Percentiles rank a stretch among this genome's conserved stretches.
Conservation (phyloP, 208 protist species). For the Leishmania arabica region DNA sequence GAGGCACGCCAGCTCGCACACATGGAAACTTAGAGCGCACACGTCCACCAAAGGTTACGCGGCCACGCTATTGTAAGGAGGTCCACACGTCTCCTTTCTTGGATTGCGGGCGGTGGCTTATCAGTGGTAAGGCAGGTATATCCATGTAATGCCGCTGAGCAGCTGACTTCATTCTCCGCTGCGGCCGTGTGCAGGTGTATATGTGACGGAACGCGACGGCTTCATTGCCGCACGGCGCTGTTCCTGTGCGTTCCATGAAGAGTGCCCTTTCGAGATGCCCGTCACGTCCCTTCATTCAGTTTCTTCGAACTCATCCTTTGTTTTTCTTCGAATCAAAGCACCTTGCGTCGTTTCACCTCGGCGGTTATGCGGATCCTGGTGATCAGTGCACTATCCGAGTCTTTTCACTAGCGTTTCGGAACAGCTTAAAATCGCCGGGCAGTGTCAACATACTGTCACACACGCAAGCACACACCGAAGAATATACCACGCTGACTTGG, state of each 20-base stretch:
- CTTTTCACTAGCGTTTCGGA: not conserved
- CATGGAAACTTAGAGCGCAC: not conserved
- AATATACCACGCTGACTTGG: not conserved
- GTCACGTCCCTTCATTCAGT: not conserved
- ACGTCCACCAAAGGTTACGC: too few species aligned
- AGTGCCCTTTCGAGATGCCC: not conserved
- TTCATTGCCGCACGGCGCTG: not conserved
- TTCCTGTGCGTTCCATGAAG: not conserved
- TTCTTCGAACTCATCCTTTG: not conserved
- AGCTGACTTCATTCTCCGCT: not conserved
- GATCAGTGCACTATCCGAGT: not conserved
- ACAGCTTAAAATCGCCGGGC: not conserved
- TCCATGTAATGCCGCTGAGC: not conserved
- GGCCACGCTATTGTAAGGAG: too few species aligned
- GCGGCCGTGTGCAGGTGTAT: not conserved
- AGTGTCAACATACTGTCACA: not conserved
- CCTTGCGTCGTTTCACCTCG: not conserved
- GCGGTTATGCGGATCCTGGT: not conserved
- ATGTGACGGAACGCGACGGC: not conserved
- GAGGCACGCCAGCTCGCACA: not conserved
- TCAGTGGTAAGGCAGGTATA: not conserved
- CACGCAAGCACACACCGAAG: not conserved
- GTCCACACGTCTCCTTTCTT: not conserved
- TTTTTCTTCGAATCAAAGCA: not conserved
- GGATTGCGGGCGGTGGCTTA: not conserved